Base-by-base conservation (phyloP, 495 filamentous ascomycete genomes). In the Haplographium delicatum region DNA sequence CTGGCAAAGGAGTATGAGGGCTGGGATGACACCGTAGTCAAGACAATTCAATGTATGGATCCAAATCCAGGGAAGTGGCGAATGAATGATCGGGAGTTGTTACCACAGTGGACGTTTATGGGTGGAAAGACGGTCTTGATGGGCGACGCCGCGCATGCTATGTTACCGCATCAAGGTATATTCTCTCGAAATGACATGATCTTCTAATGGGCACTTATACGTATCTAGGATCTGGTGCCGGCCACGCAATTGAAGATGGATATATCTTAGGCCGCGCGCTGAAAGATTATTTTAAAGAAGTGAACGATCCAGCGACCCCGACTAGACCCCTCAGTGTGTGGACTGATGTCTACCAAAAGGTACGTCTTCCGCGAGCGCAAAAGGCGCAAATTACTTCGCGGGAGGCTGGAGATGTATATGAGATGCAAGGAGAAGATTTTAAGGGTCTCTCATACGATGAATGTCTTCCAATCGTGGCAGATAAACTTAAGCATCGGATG, bases 81-180 rank as follows among this genome's bases (percentile, higher is more conserved):
- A 7, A 13, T 35, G 13, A 35, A 35, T 35, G 33, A 35, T 35
- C 33, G 33, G 18, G 33, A 35, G n/a, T 16, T 16, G 33, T 16
- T 35, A 8, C 46, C 57, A 20, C 43, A 64, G 15, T 74, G 68
- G 70, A 56, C 59, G 7, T 74, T 53, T 33, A 27, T 44, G 22
- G 26, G 31, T 13, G 62, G 62, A 13, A 68, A 65, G 38, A 59
- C 61, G 60, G 61, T 63, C 1, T 41, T 72, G 5, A 38, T 69
- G 22, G 68, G 68, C 5, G 70, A 72, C 53, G 64, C 70, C 5
- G 68, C 70, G 5, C 68, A 72, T 30, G 42, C 42, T 27, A 45
- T 45, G 42, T 13, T 45, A 4, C 42, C 42, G 16, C 23, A 45
- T 2, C 42, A 45, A 30, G 42, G 42, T 45, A 6, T 9, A 25